phyloP scores from a whole-genome alignment of 1,284 basidiomycete genomes.

The Sporisorium reilianum region DNA sequence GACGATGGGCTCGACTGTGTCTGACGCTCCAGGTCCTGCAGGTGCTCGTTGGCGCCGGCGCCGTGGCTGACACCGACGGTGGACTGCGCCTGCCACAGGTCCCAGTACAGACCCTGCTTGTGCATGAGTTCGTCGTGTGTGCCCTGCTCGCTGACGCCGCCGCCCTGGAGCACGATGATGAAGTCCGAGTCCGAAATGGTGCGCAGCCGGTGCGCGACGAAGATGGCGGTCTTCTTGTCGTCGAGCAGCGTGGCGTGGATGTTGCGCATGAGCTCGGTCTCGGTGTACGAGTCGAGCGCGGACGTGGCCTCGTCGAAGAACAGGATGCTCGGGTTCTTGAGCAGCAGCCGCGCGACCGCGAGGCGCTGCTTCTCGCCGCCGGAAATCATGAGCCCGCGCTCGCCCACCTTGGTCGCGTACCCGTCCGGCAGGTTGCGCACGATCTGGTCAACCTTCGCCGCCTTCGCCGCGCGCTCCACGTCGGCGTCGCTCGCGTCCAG shows the following conservation, averaged over 20 bases:
- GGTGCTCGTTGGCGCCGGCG: conserved; percentile 47
- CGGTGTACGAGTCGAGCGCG: conserved; percentile 92
- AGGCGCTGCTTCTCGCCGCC: conserved; percentile 97
- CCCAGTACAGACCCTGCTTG: conserved; percentile 58
- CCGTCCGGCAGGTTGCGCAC: conserved; percentile 84
- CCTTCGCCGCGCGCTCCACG: conserved; percentile 82
- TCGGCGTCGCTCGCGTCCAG: conserved; percentile 88
- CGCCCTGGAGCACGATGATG: conserved; percentile 64
- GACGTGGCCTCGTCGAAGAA: conserved; percentile 99
- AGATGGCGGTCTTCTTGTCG: conserved; percentile 88
- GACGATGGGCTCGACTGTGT: neutral
- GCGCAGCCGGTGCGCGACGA: conserved; percentile 77
- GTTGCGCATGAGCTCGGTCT: conserved; percentile 93
- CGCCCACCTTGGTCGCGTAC: conserved; percentile 91
- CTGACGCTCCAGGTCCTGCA: conserved; percentile 38
- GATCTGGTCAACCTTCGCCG: conserved; percentile 88
- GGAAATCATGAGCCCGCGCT: conserved; percentile 95
- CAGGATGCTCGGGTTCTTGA: conserved; percentile 93
- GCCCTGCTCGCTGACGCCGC: conserved; percentile 59
- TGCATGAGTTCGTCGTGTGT: conserved; percentile 58
- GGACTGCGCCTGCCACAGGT: conserved; percentile 61
- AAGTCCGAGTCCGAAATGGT: conserved; percentile 84
- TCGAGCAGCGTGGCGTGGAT: conserved; percentile 84
- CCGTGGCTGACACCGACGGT: conserved; percentile 52
- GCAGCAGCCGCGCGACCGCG: conserved; percentile 88